Evolutionary conservation across 2,329 filamentous ascomycete genomes (phyloP).

Genomic region (Hypoxylon rubiginosum): DNA sequence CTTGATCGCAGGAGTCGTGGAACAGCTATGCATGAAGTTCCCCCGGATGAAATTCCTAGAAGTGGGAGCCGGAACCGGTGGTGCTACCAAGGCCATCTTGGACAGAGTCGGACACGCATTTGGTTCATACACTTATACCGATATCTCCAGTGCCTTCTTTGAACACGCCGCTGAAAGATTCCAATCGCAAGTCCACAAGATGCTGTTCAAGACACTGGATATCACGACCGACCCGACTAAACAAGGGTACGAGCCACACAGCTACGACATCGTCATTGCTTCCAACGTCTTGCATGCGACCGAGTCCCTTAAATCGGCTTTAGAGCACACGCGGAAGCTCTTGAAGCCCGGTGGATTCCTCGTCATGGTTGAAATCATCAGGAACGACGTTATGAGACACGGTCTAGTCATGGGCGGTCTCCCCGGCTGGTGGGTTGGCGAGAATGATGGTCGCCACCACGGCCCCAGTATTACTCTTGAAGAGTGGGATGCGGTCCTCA

Average conservation of each 20-base stretch:
- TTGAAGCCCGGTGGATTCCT: conserved; percentile 56
- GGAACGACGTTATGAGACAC: conserved; percentile 6
- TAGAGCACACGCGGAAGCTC: conserved; percentile 47
- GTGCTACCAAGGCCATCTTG: conserved; percentile 56
- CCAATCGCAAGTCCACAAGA: conserved; percentile 39
- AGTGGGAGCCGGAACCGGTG: too few relatives aligned
- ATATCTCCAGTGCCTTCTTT: conserved; percentile 59
- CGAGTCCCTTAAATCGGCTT: conserved; percentile 29
- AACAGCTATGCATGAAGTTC: conserved; percentile 56
- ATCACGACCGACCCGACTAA: conserved; percentile 44
- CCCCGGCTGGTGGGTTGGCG: conserved; percentile 29
- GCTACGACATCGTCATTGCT: conserved; percentile 51
- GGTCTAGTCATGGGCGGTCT: conserved; percentile 21
- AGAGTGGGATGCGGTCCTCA: conserved; percentile 45
- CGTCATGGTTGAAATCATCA: conserved; percentile 11
- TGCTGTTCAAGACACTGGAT: conserved; percentile 52
- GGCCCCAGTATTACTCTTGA: conserved; percentile 14
- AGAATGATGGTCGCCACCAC: background rate
- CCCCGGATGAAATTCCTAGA: conserved; percentile 61
- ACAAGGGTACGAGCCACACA: conserved; percentile 50
- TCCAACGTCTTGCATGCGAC: conserved; percentile 50
- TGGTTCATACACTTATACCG: conserved; percentile 60
- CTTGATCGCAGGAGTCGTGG: conserved; percentile 32
- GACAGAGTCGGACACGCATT: conserved; percentile 49
- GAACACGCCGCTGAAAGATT: conserved; percentile 53